Evolutionary conservation across 169 alveolate species (phyloP).

Genomic region (Hepatocystis sp.): DNA sequence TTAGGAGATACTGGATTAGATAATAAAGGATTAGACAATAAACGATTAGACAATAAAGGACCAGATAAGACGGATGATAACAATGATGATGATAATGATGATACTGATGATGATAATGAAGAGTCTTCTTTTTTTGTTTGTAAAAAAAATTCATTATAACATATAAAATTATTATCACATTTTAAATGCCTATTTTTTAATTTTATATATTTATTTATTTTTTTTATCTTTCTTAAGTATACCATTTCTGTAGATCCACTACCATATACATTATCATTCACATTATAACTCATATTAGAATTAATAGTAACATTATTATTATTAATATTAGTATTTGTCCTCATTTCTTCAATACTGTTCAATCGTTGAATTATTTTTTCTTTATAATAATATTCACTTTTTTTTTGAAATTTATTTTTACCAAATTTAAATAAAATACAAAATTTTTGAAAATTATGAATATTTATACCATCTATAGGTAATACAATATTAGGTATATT

Average conservation of each 20-base stretch:
- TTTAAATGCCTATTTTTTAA: not conserved
- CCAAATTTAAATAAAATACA: constrained; percentile 14
- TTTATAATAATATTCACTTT: constrained; percentile 33
- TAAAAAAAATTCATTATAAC: constrained; percentile 28
- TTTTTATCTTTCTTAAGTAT: constrained; percentile 14
- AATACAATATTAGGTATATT: constrained; percentile 7
- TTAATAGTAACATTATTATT: not conserved
- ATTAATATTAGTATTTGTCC: not conserved
- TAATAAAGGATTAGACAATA: not conserved
- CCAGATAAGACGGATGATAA: not conserved
- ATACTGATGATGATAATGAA: not conserved
- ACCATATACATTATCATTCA: constrained; percentile 12
- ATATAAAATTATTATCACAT: constrained; percentile 5
- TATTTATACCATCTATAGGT: constrained; percentile 18
- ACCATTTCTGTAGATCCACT: too few species aligned
- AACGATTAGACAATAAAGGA: not conserved
- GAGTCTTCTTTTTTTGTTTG: constrained; percentile 12
- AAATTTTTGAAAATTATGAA: not conserved
- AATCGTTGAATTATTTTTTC: constrained; percentile 46
- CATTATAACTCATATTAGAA: not conserved
- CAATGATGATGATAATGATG: not conserved
- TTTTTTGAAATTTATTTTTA: constrained; percentile 4
- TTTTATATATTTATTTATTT: constrained; percentile 27
- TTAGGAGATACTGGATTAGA: not conserved
- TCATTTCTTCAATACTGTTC: not conserved